Percentiles rank a stretch among this genome's conserved stretches.
Evolutionary conservation across 2,329 filamentous ascomycete genomes (phyloP).

Genomic region (Cytospora piceicola): DNA sequence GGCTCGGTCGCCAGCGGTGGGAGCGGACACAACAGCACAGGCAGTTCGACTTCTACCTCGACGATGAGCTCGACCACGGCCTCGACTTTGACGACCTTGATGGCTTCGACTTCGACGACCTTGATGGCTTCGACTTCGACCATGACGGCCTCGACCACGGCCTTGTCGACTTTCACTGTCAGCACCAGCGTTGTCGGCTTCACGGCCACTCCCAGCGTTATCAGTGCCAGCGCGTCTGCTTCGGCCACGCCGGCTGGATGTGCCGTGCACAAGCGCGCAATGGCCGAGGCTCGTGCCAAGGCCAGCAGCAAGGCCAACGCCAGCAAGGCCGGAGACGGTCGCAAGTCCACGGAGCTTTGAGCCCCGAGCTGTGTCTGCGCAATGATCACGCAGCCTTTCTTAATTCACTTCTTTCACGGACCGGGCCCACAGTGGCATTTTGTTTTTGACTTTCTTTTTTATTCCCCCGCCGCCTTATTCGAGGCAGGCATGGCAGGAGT

Average conservation of each 20-base stretch:
- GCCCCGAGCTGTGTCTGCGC: background rate
- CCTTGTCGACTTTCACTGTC: background rate
- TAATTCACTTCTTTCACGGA: constrained; percentile 26
- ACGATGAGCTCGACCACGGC: background rate
- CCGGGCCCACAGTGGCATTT: constrained; percentile 17
- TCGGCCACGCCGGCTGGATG: background rate
- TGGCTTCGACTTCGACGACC: background rate
- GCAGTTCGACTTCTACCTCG: background rate
- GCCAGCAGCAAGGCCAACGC: background rate
- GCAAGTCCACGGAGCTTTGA: constrained; percentile 9
- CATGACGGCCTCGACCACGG: background rate
- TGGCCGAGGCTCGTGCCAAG: constrained; percentile 4
- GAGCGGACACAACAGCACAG: background rate
- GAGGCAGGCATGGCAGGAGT: constrained; percentile 24
- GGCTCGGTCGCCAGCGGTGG: constrained; percentile 6
- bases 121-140: background rate
- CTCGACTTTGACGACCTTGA: background rate
- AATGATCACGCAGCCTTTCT: background rate
- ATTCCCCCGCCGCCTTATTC: constrained; percentile 30
- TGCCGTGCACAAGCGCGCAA: background rate
- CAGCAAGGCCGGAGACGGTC: background rate
- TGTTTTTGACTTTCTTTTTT: constrained; percentile 24
- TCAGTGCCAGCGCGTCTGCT: background rate
- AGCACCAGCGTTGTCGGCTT: background rate
- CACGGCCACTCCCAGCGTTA: background rate